phyloP scores from a whole-genome alignment of 2,329 filamentous ascomycete species.

The Pestalotiopsis sp. region DNA sequence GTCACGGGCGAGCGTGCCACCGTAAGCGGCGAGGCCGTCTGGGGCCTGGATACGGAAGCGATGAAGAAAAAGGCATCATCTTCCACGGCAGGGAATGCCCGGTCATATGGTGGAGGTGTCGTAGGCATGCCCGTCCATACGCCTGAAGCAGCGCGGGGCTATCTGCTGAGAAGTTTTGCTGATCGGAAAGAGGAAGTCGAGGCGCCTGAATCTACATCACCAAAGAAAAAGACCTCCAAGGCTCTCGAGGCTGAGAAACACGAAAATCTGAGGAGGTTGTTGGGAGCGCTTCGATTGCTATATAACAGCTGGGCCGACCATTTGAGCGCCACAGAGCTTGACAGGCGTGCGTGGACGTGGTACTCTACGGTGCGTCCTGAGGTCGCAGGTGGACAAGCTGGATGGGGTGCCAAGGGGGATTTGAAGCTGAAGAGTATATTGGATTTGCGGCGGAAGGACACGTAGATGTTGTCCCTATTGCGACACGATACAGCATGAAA shows the following conservation, averaged over 20 bases:
- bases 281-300: slow-evolving; percentile 72
- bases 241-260: slow-evolving; percentile 63
- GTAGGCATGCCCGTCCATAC: slow-evolving; percentile 72
- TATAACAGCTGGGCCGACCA: slow-evolving; percentile 75
- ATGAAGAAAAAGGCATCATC: slow-evolving; percentile 42
- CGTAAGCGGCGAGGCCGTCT: slow-evolving; percentile 57
- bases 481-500: neutral
- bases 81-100: slow-evolving; percentile 26
- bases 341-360: slow-evolving; percentile 79
- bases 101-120: slow-evolving; percentile 33
- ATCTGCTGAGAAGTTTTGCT: slow-evolving; percentile 63
- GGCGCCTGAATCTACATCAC: slow-evolving; percentile 20
- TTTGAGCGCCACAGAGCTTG: slow-evolving; percentile 67
- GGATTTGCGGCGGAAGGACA: slow-evolving; percentile 49
- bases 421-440: slow-evolving; percentile 70
- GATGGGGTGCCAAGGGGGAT: slow-evolving; percentile 82
- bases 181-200: slow-evolving; percentile 34
- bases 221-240: slow-evolving; percentile 57
- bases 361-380: slow-evolving; percentile 77
- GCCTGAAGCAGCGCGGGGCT: slow-evolving; percentile 68
- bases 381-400: slow-evolving; percentile 71
- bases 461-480: neutral
- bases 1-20: slow-evolving; percentile 41
- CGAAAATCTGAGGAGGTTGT: slow-evolving; percentile 68
- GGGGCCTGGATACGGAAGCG: slow-evolving; percentile 61